Percentiles rank a stretch among this genome's conserved stretches.
Conservation (phyloP, 768 basidiomycete genomes). For the Russula brevipes region DNA sequence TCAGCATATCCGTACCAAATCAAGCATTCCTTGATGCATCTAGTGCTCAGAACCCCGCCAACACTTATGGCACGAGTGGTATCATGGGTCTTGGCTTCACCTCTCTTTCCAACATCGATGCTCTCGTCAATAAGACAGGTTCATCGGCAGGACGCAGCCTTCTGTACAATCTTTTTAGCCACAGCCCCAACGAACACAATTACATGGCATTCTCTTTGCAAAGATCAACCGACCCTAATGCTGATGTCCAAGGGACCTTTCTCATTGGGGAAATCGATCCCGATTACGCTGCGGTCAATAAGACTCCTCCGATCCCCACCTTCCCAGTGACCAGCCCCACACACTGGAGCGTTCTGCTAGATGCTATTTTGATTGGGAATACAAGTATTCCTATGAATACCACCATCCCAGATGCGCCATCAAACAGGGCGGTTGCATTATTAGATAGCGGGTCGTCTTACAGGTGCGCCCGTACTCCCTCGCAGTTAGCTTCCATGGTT, state of each 20-base stretch:
- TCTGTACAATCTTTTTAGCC: constrained; percentile 69
- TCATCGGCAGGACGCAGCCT: constrained; percentile 60
- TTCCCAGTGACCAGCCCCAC: constrained; percentile 61
- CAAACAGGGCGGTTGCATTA: constrained; percentile 65
- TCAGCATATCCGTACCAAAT: constrained; percentile 54
- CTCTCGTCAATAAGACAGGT: constrained; percentile 50
- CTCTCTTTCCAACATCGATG: constrained; percentile 67
- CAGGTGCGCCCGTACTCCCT: constrained; percentile 44
- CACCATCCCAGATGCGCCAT: constrained; percentile 51
- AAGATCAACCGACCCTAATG: constrained; percentile 46
- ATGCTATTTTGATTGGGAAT: constrained; percentile 59
- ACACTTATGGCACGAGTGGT: constrained; percentile 65
- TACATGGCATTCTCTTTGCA: constrained; percentile 76
- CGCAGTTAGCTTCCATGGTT: constrained; percentile 8
- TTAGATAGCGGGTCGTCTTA: constrained; percentile 82
- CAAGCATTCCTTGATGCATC: constrained; percentile 71
- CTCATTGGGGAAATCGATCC: constrained; percentile 71
- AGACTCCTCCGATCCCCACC: constrained; percentile 58
- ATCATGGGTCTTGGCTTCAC: constrained; percentile 77
- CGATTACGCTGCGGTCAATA: constrained; percentile 53
- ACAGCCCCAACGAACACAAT: constrained; percentile 67
- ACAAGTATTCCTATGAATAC: constrained; percentile 50
- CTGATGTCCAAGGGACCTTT: constrained; percentile 62
- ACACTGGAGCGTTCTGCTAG: constrained; percentile 75
- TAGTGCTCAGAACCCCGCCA: constrained; percentile 62